Evolutionary conservation across 23 red algal genomes (phyloP).

Genomic region (Gracilaria vermiculophylla): DNA sequence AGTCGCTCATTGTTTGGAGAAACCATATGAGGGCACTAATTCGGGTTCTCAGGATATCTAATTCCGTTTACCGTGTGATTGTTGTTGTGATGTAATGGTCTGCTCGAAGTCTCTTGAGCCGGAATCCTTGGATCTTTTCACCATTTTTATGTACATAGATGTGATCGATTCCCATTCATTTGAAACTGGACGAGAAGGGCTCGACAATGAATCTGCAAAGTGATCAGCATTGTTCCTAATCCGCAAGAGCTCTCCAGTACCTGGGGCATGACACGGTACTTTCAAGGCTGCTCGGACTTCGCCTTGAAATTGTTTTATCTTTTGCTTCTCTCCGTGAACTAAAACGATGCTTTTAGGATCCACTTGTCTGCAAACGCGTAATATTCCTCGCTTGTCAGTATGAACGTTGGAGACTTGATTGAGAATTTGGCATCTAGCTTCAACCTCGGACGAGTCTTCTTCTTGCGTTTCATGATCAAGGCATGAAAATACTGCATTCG

Average conservation of each 20-base stretch:
- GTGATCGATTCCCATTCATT: not conserved
- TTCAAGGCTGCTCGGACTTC: not conserved
- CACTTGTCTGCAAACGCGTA: slow-evolving; percentile 47
- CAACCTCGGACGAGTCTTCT: not conserved
- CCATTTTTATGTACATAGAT: not conserved
- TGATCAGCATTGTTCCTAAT: not conserved
- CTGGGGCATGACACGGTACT: slow-evolving; percentile 37
- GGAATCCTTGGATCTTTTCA: not conserved
- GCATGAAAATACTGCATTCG: slow-evolving; percentile 9
- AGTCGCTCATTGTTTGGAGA: no score
- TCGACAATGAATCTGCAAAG: not conserved
- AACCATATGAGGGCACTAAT: no score
- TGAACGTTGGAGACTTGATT: slow-evolving; percentile 51
- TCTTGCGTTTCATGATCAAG: not conserved
- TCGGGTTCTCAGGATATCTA: not conserved
- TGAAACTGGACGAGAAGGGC: not conserved
- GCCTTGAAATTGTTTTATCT: slow-evolving; percentile 33
- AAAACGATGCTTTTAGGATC: slow-evolving; percentile 40
- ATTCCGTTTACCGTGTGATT: no score
- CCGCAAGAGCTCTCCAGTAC: slow-evolving; percentile 28
- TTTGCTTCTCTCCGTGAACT: slow-evolving; percentile 63
- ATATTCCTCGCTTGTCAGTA: slow-evolving; percentile 54
- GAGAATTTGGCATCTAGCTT: slow-evolving; percentile 41
- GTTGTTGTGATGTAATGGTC: no score
- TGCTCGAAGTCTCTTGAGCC: not conserved